A percentile compares a stretch with the other conserved stretches of the same genome.
Conservation (phyloP, 345 rosid genomes). For the Nephelium lappaceum region DNA sequence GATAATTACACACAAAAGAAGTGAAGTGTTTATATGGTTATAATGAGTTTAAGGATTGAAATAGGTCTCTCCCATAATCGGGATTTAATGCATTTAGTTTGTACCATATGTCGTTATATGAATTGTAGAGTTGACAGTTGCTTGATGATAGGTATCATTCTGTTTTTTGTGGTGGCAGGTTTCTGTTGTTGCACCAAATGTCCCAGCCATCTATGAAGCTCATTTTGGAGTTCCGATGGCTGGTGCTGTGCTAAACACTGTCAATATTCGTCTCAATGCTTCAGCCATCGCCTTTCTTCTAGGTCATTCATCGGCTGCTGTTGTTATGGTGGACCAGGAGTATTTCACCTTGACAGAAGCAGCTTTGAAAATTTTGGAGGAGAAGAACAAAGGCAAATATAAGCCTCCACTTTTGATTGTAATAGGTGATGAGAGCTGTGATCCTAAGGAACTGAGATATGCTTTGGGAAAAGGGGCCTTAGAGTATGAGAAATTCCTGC, state of each 20-base stretch:
- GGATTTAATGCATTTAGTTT: neutral
- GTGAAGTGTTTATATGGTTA: neutral
- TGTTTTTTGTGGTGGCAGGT: slow-evolving; percentile 49
- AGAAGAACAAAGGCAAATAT: slow-evolving; percentile 47
- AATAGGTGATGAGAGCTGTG: slow-evolving; percentile 74
- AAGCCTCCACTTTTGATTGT: slow-evolving; percentile 70
- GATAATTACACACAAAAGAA: neutral
- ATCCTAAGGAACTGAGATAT: slow-evolving; percentile 43
- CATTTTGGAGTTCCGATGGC: slow-evolving; percentile 95
- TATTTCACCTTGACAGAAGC: slow-evolving; percentile 69
- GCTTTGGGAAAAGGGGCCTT: slow-evolving; percentile 79
- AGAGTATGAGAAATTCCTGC: slow-evolving; percentile 82
- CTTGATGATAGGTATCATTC: neutral
- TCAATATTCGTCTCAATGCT: slow-evolving; percentile 87
- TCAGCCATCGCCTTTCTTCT: slow-evolving; percentile 74
- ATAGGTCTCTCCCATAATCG: neutral
- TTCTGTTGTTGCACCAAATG: slow-evolving; percentile 81
- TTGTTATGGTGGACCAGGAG: slow-evolving; percentile 89
- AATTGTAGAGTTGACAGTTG: neutral
- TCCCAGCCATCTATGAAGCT: slow-evolving; percentile 84
- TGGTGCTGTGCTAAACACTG: slow-evolving; percentile 78
- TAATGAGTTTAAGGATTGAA: neutral
- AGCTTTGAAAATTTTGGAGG: slow-evolving; percentile 63
- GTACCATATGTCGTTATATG: neutral
- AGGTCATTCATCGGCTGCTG: slow-evolving; percentile 64